A percentile compares a stretch with the other conserved stretches of the same genome.
Evolutionary conservation across 495 filamentous ascomycete genomes (phyloP).

Genomic region (Cairneyella variabilis): DNA sequence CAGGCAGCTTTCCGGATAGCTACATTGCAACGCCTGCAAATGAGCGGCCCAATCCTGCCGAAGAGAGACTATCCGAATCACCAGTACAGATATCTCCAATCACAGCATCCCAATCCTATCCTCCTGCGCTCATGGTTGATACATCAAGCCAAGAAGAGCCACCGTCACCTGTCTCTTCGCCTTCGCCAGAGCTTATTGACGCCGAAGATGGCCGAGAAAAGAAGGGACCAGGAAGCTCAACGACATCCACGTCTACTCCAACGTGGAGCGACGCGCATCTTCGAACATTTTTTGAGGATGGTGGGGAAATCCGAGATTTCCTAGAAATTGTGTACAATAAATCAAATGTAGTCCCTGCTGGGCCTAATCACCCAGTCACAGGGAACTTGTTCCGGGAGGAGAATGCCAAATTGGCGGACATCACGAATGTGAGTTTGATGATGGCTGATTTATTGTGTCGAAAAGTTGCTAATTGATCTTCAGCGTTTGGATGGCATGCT

Average conservation of each 20-base stretch:
- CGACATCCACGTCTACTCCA: conserved; percentile 41
- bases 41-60: conserved; percentile 22
- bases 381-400: conserved; percentile 79
- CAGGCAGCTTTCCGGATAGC: conserved; percentile 37
- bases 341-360: conserved; percentile 68
- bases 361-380: conserved; percentile 79
- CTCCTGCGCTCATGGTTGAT: conserved; percentile 54
- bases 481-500: conserved; percentile 81
- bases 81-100: conserved; percentile 69
- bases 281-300: conserved; percentile 86
- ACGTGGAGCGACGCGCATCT: conserved; percentile 85
- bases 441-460: not conserved
- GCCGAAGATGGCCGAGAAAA: conserved; percentile 35
- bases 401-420: conserved; percentile 74
- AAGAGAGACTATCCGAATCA: conserved; percentile 65
- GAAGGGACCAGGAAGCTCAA: conserved; percentile 34
- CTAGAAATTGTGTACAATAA: conserved; percentile 90
- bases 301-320: conserved; percentile 85
- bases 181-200: conserved; percentile 64
- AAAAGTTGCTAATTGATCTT: conserved; percentile 15
- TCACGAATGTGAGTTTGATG: conserved; percentile 58
- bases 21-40: conserved; percentile 29
- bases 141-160: conserved; percentile 60
- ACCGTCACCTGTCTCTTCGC: conserved; percentile 60
- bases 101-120: conserved; percentile 35